Percentiles rank a stretch among this genome's conserved stretches.
Evolutionary conservation across 129 eudicot species (phyloP).

Genomic region (Flaveria trinervia): DNA sequence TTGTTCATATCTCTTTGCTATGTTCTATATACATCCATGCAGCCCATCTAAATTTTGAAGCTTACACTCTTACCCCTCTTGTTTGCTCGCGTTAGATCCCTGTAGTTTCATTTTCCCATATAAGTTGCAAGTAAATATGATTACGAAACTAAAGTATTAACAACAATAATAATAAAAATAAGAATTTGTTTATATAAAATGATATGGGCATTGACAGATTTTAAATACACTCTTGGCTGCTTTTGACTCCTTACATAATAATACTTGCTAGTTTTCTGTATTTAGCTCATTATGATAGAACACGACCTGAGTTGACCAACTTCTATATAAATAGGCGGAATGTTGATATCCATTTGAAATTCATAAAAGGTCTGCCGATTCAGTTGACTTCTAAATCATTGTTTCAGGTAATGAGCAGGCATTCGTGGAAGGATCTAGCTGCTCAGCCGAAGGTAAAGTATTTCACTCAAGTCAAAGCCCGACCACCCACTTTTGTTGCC

Average conservation of each 20-base stretch:
- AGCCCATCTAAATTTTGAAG: no score
- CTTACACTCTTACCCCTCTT: no score
- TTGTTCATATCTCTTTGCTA: no score
- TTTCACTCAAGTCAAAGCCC: conserved; percentile 93
- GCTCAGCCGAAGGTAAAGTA: conserved; percentile 89
- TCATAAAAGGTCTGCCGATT: not conserved
- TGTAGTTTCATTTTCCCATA: not conserved
- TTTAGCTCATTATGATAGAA: not conserved
- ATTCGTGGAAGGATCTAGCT: conserved; percentile 93
- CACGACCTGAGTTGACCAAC: not conserved
- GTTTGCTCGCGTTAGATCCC: not conserved
- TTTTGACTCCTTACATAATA: not conserved
- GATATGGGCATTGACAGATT: not conserved
- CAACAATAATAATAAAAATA: no score
- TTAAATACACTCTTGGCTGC: not conserved
- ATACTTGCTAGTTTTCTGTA: not conserved
- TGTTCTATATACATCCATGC: no score
- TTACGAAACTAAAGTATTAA: not conserved
- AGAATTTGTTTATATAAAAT: no score
- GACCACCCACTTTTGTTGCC: conserved; percentile 97
- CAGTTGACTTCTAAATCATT: not conserved
- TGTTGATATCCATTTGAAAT: not conserved
- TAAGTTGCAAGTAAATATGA: not conserved
- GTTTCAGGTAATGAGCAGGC: conserved; percentile 90
- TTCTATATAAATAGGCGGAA: not conserved